Base-by-base conservation (phyloP, 495 filamentous ascomycete species). In the Aspergillus baeticus region DNA sequence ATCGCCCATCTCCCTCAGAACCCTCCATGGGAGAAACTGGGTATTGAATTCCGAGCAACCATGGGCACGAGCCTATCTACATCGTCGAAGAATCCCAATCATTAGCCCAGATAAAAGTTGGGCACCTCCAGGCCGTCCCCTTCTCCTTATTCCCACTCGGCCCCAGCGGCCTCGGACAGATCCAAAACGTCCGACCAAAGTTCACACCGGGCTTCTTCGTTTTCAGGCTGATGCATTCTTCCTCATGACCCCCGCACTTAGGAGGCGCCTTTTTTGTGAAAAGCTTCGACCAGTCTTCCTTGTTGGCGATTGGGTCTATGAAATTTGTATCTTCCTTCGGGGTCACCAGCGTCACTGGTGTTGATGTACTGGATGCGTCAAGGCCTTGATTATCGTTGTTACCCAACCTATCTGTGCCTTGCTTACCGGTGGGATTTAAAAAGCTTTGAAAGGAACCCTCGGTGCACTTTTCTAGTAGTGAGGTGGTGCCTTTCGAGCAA, bases 141-240 rank as follows among this genome's bases (percentile, higher is more conserved):
- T 74, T 84, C 66, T 96, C 91, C 60, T 93, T 94, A 46, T 85
- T 77, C 2, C 92, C 92, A 3, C 86, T 86, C 1, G 92, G 92
- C 0, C 92, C 92, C 10, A 96, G 65, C 13, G 92, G 92, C 36
- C 90, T 78, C 2, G 87, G 64, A 65, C 92, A 96, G 54, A 93
- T 88, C 83, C 89, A 96, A 73, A 96, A 96, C 0, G 86, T 83
- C 26, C 92, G 75, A 11, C 92, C 92, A 57, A 83, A 81, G 62
- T 98, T 98, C 47, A 87, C 70, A 2, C 94, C 94, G 0, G 86
- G 79, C 63, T 97, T 98, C 73, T 91, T 96, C 6, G 91, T 95
- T 7, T 84, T 79, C 31, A 91, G 60, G 47, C 77, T 88, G 48
- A 89, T 85, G 67, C 94, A 98, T 14, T 89, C 87, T 52, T 98